Evolutionary conservation across 768 basidiomycete species (phyloP).

Genomic region (Phaffia australis): DNA sequence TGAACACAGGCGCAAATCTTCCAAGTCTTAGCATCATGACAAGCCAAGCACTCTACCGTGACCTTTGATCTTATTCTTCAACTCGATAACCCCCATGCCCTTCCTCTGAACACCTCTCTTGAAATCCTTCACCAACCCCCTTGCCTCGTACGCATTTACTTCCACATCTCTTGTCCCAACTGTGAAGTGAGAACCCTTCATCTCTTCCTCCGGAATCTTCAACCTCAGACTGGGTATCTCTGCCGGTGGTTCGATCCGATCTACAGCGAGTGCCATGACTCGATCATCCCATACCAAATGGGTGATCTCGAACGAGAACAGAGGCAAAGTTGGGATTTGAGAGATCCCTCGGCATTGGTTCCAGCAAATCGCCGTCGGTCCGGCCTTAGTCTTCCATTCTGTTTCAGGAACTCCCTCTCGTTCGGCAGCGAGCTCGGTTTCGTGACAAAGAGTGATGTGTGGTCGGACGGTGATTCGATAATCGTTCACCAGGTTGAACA

Average conservation of each 20-base stretch:
- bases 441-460: conserved; percentile 80
- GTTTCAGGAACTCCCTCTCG: not conserved
- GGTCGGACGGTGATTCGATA: conserved; percentile 52
- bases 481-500: conserved; percentile 43
- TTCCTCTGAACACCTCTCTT: conserved; percentile 6
- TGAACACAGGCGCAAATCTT: no score
- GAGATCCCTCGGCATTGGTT: conserved; percentile 10
- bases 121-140: conserved; percentile 44
- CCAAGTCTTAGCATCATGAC: no score
- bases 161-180: conserved; percentile 56
- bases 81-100: not conserved
- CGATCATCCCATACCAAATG: conserved; percentile 62
- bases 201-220: conserved; percentile 39
- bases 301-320: conserved; percentile 53
- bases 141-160: conserved; percentile 60
- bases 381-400: not conserved
- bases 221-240: not conserved
- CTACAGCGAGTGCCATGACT: conserved; percentile 70
- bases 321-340: conserved; percentile 39
- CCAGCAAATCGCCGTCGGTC: conserved; percentile 3
- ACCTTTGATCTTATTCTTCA: conserved; percentile 17
- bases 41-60: no score
- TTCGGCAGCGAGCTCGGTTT: conserved; percentile 35
- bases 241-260: conserved; percentile 42
- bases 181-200: conserved; percentile 64